These are phyloP conservation scores for Borovskyia barvae DNA, from an alignment of 208 protist genomes.

Conservation along the genomic window DNA sequence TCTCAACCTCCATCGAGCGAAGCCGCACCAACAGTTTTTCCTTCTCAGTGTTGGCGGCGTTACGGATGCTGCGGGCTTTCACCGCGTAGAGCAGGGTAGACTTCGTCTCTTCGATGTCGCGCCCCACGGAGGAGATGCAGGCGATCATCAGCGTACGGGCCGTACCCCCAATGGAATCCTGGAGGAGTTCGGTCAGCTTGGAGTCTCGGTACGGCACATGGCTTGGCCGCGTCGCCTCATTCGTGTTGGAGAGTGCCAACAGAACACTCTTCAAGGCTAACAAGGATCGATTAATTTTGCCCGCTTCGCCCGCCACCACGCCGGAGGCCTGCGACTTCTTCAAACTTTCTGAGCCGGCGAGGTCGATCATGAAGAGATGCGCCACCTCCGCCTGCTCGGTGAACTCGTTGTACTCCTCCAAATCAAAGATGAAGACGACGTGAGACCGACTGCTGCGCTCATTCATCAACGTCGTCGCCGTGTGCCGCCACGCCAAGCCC, in stretches of 20 bases:
- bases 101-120: slow-evolving; percentile 95
- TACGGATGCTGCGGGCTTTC: slow-evolving; percentile 93
- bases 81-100: slow-evolving; percentile 96
- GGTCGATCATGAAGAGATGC: slow-evolving; percentile 96
- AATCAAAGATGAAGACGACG: slow-evolving; percentile 94
- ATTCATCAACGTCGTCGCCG: slow-evolving; percentile 95
- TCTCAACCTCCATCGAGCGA: slow-evolving; percentile 83
- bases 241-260: slow-evolving; percentile 82
- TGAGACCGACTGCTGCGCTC: slow-evolving; percentile 96
- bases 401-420: slow-evolving; percentile 83
- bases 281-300: slow-evolving; percentile 92
- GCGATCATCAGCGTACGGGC: slow-evolving; percentile 94
- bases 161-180: slow-evolving; percentile 94
- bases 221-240: slow-evolving; percentile 65
- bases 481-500: slow-evolving; percentile 76
- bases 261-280: slow-evolving; percentile 94
- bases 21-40: slow-evolving; percentile 81
- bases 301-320: slow-evolving; percentile 81
- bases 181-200: slow-evolving; percentile 93
- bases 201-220: slow-evolving; percentile 95
- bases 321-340: slow-evolving; percentile 92
- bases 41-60: slow-evolving; percentile 82
- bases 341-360: slow-evolving; percentile 93
- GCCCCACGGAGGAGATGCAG: slow-evolving; percentile 92
- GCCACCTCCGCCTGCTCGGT: slow-evolving; percentile 87